phyloP scores from a whole-genome alignment of 1,139 yeast species.

The Taphrina sp. region DNA sequence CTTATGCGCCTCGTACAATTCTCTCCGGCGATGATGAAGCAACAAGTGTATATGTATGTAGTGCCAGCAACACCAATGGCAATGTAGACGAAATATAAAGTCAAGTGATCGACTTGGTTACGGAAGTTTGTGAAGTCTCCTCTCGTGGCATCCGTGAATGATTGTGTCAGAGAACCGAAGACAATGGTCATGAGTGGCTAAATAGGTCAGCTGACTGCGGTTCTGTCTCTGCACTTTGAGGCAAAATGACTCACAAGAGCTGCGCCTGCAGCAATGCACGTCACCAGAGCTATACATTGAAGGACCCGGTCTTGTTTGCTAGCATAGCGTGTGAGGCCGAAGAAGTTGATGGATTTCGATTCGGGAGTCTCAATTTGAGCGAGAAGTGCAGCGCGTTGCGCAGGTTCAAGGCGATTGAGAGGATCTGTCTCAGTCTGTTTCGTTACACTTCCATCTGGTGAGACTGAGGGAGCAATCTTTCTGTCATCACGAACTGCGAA shows the following conservation, averaged over 20 bases:
- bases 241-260: slow-evolving; percentile 12
- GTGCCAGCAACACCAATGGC: slow-evolving; percentile 40
- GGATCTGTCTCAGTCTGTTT: slow-evolving; percentile 15
- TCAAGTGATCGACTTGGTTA: slow-evolving; percentile 38
- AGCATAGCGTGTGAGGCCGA: slow-evolving; percentile 30
- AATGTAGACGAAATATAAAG: slow-evolving; percentile 41
- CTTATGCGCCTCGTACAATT: slow-evolving; percentile 48
- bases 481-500: too few relatives aligned
- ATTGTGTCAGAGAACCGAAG: slow-evolving; percentile 44
- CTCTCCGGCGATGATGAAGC: slow-evolving; percentile 47
- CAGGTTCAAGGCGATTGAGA: slow-evolving; percentile 6
- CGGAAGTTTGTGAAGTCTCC: slow-evolving; percentile 38
- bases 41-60: slow-evolving; percentile 39
- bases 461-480: not conserved
- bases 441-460: not conserved
- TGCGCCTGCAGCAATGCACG: slow-evolving; percentile 29
- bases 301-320: slow-evolving; percentile 12
- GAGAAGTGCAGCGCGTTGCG: slow-evolving; percentile 24
- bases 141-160: slow-evolving; percentile 44
- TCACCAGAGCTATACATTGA: slow-evolving; percentile 15
- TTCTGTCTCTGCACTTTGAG: not conserved
- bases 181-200: slow-evolving; percentile 41
- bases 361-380: slow-evolving; percentile 25
- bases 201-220: not conserved
- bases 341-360: slow-evolving; percentile 13